These are phyloP conservation scores for Cladosporium oxysporum DNA, from an alignment of 2,329 filamentous ascomycete genomes.

Conservation along the genomic window DNA sequence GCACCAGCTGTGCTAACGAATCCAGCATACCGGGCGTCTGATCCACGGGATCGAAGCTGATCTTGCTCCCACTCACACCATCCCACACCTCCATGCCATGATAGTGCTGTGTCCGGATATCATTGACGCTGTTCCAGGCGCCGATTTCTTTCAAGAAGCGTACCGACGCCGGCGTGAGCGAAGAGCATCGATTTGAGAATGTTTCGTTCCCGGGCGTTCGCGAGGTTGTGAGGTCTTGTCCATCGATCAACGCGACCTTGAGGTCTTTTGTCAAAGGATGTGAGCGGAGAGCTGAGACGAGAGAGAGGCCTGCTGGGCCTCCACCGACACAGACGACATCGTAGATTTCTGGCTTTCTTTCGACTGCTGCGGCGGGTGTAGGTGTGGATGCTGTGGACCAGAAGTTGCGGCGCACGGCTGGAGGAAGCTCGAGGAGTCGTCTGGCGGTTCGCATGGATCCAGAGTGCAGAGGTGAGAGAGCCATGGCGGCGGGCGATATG, in stretches of 20 bases:
- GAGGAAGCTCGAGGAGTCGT: constrained; percentile 32
- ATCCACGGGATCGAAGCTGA: constrained; percentile 65
- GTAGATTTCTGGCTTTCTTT: constrained; percentile 69
- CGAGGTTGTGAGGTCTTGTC: constrained; percentile 75
- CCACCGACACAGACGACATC: constrained; percentile 92
- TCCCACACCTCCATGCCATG: constrained; percentile 99
- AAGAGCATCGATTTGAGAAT: constrained; percentile 95
- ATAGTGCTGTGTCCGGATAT: constrained; percentile 77
- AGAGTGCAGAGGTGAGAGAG: not conserved
- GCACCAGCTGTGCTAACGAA: constrained; percentile 32
- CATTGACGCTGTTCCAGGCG: constrained; percentile 76
- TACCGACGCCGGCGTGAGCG: constrained; percentile 86
- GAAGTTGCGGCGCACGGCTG: constrained; percentile 30
- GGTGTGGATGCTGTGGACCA: constrained; percentile 27
- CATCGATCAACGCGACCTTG: constrained; percentile 85
- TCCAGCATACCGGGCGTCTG: constrained; percentile 29
- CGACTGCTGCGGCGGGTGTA: constrained; percentile 9
- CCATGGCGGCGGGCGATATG: not conserved
- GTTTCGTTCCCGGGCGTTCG: constrained; percentile 67
- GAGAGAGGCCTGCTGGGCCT: constrained; percentile 83
- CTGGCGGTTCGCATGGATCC: constrained; percentile 20
- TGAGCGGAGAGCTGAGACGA: constrained; percentile 40
- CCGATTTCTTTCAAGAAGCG: constrained; percentile 77
- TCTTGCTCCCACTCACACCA: constrained; percentile 80
- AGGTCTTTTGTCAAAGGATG: constrained; percentile 62